Evolutionary conservation across 129 eudicot genomes (phyloP).

Genomic region (Dittrichia graveolens): DNA sequence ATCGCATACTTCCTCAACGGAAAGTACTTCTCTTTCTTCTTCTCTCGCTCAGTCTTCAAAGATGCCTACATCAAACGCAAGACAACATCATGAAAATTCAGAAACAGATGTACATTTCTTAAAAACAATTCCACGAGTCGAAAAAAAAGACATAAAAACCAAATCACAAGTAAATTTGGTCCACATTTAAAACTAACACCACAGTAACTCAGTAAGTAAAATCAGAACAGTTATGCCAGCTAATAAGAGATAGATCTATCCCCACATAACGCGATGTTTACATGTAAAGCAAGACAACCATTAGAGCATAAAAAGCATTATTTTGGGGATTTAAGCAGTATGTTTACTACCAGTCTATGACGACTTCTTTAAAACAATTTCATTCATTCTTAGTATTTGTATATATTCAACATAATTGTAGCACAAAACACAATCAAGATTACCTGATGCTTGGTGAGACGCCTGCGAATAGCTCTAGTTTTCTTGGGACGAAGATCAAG

Average conservation of each 20-base stretch:
- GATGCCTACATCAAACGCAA: conserved; percentile 39
- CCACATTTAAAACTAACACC: too few relatives aligned
- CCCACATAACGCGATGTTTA: too few relatives aligned
- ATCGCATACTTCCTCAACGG: conserved; percentile 46
- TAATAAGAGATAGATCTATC: too few relatives aligned
- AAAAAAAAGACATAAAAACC: too few relatives aligned
- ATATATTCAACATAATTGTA: background rate
- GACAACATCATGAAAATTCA: background rate
- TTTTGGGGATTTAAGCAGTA: background rate
- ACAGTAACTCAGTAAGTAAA: too few relatives aligned
- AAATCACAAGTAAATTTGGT: too few relatives aligned
- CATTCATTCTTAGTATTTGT: background rate
- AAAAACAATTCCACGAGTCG: background rate
- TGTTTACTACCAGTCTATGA: too few relatives aligned
- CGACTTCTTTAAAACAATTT: too few relatives aligned
- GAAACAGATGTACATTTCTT: background rate
- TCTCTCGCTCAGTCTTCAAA: conserved; percentile 59
- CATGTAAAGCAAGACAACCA: too few relatives aligned
- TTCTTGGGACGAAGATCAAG: conserved; percentile 72
- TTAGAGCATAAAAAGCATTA: background rate
- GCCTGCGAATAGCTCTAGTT: conserved; percentile 67
- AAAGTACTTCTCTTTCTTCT: conserved; percentile 63
- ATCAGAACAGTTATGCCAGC: too few relatives aligned
- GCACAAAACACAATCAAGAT: background rate
- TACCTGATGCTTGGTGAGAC: conserved; percentile 69